These are phyloP conservation scores for Syzygium grande DNA, from an alignment of 345 rosid species.

Conservation along the genomic window DNA sequence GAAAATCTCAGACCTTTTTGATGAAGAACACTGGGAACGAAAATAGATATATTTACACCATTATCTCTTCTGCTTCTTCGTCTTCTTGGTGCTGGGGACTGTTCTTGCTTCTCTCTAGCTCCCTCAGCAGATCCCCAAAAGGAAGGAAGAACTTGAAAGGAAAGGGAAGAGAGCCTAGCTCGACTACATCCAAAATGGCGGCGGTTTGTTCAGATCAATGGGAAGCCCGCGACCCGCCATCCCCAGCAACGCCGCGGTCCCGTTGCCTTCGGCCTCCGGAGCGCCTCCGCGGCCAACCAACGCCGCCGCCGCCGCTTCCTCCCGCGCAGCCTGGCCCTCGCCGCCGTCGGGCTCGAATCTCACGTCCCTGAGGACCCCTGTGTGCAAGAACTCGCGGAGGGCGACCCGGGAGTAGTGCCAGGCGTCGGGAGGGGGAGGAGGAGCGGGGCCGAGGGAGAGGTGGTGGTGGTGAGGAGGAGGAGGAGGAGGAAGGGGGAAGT, in stretches of 20 bases:
- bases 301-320: not conserved
- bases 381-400: conserved; percentile 48
- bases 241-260: not conserved
- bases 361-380: conserved; percentile 45
- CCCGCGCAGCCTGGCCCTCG: not conserved
- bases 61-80: not conserved
- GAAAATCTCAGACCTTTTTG: not conserved
- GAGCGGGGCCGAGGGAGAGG: not conserved
- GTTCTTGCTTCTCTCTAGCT: not conserved
- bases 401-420: conserved; percentile 23
- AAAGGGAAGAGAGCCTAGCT: not conserved
- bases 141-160: not conserved
- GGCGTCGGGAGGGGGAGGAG: not conserved
- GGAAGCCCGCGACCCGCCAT: conserved; percentile 45
- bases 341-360: conserved; percentile 1
- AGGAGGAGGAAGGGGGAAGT: conserved; percentile 51
- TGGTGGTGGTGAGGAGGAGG: not conserved
- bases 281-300: not conserved
- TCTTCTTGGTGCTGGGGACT: not conserved
- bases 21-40: not conserved
- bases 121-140: not conserved
- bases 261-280: not conserved
- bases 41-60: not conserved
- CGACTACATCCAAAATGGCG: conserved; percentile 71
- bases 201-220: conserved; percentile 92